phyloP scores from a whole-genome alignment of 106 monocot species.

The Dendrobium nobile region DNA sequence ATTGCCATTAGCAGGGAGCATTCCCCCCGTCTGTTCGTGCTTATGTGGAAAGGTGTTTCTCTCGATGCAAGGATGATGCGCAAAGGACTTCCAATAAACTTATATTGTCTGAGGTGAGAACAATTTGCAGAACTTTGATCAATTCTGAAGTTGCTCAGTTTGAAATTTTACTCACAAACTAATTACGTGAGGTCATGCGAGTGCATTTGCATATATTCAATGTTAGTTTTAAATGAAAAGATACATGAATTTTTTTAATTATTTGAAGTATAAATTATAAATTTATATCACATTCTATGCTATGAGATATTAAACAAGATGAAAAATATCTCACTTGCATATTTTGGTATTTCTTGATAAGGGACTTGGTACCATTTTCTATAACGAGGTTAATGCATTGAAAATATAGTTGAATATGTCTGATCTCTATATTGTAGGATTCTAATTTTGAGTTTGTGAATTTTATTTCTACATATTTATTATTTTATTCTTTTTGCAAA shows the following conservation, averaged over 20 bases:
- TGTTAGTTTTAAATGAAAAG: background rate
- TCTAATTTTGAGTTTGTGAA: background rate
- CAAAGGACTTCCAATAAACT: slow-evolving; percentile 53
- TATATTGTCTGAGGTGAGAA: slow-evolving; percentile 66
- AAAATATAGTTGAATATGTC: too few species aligned
- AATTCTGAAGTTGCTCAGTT: background rate
- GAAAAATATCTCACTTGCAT: background rate
- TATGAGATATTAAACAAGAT: background rate
- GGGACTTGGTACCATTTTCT: background rate
- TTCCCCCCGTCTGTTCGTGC: slow-evolving; percentile 68
- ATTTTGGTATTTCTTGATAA: background rate
- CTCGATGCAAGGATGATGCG: slow-evolving; percentile 86
- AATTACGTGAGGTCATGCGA: background rate
- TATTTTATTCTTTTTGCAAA: background rate
- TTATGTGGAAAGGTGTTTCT: slow-evolving; percentile 76
- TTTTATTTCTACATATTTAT: background rate
- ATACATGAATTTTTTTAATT: background rate
- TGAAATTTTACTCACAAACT: background rate
- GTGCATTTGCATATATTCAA: background rate
- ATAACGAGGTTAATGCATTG: too few species aligned
- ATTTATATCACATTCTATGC: background rate
- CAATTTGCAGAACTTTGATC: background rate
- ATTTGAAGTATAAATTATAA: background rate
- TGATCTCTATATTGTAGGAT: too few species aligned
- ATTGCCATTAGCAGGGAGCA: slow-evolving; percentile 24